A percentile compares a stretch with the other conserved stretches of the same genome.
Evolutionary conservation across 192 early-diverging fungal species (phyloP).

Genomic region (Entomortierella beljakovae): DNA sequence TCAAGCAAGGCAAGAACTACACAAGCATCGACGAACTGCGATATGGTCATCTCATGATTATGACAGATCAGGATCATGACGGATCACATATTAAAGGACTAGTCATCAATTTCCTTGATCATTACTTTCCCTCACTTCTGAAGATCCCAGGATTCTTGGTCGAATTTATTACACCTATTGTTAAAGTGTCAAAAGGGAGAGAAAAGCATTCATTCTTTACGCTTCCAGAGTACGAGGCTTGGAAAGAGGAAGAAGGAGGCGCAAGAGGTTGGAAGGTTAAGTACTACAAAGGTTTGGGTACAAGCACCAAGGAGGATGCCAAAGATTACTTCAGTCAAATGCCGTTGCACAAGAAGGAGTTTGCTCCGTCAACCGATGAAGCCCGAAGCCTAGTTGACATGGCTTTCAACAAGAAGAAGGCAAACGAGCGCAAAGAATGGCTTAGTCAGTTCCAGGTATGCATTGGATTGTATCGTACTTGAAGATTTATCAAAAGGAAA

Average conservation of each 20-base stretch:
- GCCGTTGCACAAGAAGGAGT: slow-evolving; percentile 82
- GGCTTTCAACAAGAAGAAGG: slow-evolving; percentile 96
- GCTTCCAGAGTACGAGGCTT: slow-evolving; percentile 91
- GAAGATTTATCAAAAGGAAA: no score
- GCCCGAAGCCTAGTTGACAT: slow-evolving; percentile 90
- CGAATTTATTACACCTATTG: slow-evolving; percentile 98
- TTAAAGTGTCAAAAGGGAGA: slow-evolving; percentile 81
- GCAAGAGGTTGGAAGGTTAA: slow-evolving; percentile 88
- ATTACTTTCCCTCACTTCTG: slow-evolving; percentile 91
- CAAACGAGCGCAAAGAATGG: slow-evolving; percentile 97
- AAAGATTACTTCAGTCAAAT: slow-evolving; percentile 93
- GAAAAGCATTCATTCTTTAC: slow-evolving; percentile 86
- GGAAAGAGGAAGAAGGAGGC: slow-evolving; percentile 75
- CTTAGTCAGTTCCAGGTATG: slow-evolving; percentile 73
- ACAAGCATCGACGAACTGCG: slow-evolving; percentile 77
- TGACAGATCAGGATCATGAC: slow-evolving; percentile 99
- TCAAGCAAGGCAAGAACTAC: slow-evolving; percentile 90
- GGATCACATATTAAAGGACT: slow-evolving; percentile 98
- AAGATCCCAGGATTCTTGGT: slow-evolving; percentile 91
- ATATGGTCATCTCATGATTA: slow-evolving; percentile 97
- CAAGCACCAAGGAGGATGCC: slow-evolving; percentile 83
- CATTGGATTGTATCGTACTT: no score
- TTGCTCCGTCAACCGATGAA: slow-evolving; percentile 64
- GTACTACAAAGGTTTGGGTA: slow-evolving; percentile 99
- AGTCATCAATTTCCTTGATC: slow-evolving; percentile 96